phyloP scores from a whole-genome alignment of 495 filamentous ascomycete genomes.

The Penicillium salamii region DNA sequence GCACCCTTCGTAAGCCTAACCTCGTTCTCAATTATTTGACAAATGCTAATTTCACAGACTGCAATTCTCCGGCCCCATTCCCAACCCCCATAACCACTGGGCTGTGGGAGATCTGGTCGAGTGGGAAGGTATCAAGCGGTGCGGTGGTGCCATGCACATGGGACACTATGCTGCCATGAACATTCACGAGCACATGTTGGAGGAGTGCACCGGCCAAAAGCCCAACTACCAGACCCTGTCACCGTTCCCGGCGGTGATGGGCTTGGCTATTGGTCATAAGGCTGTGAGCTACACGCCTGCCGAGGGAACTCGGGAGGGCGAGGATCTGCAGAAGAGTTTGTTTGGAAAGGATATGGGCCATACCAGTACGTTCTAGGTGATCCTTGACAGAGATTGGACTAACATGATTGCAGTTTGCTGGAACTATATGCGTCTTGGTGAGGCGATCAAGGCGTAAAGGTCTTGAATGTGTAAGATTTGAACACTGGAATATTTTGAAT shows the following conservation, averaged over 20 bases:
- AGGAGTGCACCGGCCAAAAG: conserved; percentile 26
- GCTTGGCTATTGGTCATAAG: conserved; percentile 61
- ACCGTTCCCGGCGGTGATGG: conserved; percentile 60
- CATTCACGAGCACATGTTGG: conserved; percentile 56
- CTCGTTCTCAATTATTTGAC: background rate
- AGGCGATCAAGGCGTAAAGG: conserved; percentile 18
- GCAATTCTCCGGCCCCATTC: conserved; percentile 39
- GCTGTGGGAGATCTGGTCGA: conserved; percentile 45
- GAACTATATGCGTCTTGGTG: conserved; percentile 52
- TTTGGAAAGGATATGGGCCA: conserved; percentile 69
- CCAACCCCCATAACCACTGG: conserved; percentile 56
- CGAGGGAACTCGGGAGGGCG: conserved; percentile 50
- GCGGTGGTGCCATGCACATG: conserved; percentile 66
- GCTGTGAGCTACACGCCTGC: conserved; percentile 57
- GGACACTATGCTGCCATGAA: conserved; percentile 59
- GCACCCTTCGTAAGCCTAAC: conserved; percentile 28
- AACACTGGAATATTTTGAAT: too few species aligned
- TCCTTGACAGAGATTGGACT: conserved; percentile 1
- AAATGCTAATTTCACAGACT: conserved; percentile 29
- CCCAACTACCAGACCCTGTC: conserved; percentile 44
- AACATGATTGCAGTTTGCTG: conserved; percentile 46
- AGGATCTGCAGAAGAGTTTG: conserved; percentile 55
- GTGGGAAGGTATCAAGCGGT: conserved; percentile 70
- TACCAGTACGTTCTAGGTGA: conserved; percentile 38
- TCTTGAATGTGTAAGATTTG: too few species aligned